A percentile compares a stretch with the other conserved stretches of the same genome.
Evolutionary conservation across 2,329 filamentous ascomycete genomes (phyloP).

Genomic region (Mycosphaerelloides madeirae): DNA sequence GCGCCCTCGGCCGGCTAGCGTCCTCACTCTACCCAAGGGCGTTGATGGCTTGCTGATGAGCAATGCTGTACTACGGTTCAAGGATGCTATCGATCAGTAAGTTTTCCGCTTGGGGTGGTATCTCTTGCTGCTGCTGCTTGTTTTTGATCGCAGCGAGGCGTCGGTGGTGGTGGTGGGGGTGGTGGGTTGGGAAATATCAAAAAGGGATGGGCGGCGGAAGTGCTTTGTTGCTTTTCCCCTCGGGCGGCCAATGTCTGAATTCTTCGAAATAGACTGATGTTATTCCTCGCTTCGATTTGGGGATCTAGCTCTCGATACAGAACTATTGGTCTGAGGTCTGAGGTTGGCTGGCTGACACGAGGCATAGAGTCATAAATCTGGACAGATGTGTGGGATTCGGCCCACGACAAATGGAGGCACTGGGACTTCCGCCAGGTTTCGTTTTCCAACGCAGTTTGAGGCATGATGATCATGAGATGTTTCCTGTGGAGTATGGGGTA

Average conservation of each 20-base stretch:
- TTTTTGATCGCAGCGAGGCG: not conserved
- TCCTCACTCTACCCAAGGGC: slow-evolving; percentile 63
- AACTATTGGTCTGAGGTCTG: not conserved
- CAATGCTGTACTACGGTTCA: slow-evolving; percentile 86
- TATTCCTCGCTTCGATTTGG: no score
- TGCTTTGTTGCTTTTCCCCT: not conserved
- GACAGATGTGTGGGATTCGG: no score
- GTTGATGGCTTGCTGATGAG: slow-evolving; percentile 82
- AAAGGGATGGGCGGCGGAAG: not conserved
- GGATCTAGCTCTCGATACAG: not conserved
- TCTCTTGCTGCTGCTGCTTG: not conserved
- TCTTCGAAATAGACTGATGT: not conserved
- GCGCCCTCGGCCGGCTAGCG: slow-evolving; percentile 38
- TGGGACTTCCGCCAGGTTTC: no score
- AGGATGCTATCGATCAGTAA: slow-evolving; percentile 66
- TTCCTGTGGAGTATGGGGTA: no score
- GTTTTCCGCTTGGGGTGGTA: not conserved
- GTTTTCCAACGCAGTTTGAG: no score
- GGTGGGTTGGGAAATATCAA: not conserved
- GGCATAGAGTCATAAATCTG: no score
- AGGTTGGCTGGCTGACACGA: no score
- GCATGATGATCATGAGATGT: no score
- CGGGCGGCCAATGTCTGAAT: not conserved
- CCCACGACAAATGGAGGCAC: no score
- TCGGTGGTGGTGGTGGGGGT: not conserved